A percentile compares a stretch with the other conserved stretches of the same genome.
phyloP scores from a whole-genome alignment of 2,329 filamentous ascomycete species.

The Grosmannia clavigera region DNA sequence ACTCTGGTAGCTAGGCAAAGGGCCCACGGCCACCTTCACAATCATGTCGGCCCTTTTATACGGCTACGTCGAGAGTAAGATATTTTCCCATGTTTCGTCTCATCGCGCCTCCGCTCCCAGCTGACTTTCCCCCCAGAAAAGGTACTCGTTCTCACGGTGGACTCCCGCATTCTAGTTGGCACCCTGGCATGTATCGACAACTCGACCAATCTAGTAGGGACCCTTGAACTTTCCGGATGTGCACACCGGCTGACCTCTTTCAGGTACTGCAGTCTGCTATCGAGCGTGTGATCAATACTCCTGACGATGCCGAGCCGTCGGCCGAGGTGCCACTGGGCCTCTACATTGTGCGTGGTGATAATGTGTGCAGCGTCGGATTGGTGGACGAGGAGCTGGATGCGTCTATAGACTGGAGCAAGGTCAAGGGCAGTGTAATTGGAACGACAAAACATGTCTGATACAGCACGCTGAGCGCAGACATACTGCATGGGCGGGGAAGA shows the following conservation, averaged over 20 bases:
- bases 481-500: neutral
- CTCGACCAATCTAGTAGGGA: slow-evolving; percentile 68
- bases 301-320: slow-evolving; percentile 71
- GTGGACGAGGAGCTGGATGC: slow-evolving; percentile 82
- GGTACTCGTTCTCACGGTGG: slow-evolving; percentile 81
- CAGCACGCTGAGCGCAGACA: neutral
- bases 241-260: neutral
- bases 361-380: slow-evolving; percentile 79
- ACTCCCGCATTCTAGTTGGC: slow-evolving; percentile 77
- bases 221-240: slow-evolving; percentile 8
- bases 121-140: slow-evolving; percentile 48
- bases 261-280: slow-evolving; percentile 69
- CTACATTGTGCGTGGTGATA: slow-evolving; percentile 88
- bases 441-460: slow-evolving; percentile 62
- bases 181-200: slow-evolving; percentile 79
- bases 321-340: slow-evolving; percentile 73
- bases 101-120: too few relatives aligned
- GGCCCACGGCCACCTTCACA: neutral
- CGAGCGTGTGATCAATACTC: slow-evolving; percentile 80
- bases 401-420: slow-evolving; percentile 86
- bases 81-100: too few relatives aligned
- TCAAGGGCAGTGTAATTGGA: slow-evolving; percentile 73
- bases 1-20: neutral
- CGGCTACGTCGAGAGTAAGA: slow-evolving; percentile 21
- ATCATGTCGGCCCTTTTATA: slow-evolving; percentile 17